A percentile compares a stretch with the other conserved stretches of the same genome.
These are phyloP conservation scores for Monosporascus sp. DNA, from an alignment of 2,329 filamentous ascomycete genomes.

Conservation along the genomic window DNA sequence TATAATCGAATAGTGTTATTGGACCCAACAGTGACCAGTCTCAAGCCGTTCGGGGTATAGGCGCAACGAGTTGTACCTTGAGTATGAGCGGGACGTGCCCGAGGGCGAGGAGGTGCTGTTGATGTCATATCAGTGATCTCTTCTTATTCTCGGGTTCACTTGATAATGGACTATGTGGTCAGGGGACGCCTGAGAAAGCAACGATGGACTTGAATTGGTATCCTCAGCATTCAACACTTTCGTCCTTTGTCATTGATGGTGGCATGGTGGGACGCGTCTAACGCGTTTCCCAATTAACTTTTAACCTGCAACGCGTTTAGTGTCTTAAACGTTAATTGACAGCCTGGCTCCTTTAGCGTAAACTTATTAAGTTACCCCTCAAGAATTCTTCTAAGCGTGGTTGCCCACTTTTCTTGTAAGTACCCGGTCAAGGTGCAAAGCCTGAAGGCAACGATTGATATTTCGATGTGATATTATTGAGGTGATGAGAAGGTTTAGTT, in stretches of 20 bases:
- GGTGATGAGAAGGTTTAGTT: conserved; percentile 5
- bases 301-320: not conserved
- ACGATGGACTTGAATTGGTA: too few relatives aligned
- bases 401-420: not conserved
- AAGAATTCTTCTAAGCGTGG: not conserved
- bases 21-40: conserved; percentile 83
- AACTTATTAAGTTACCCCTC: not conserved
- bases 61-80: conserved; percentile 80
- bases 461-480: conserved; percentile 2
- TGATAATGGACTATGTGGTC: too few relatives aligned
- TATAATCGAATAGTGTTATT: conserved; percentile 94
- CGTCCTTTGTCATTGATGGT: too few relatives aligned
- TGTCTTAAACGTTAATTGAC: not conserved
- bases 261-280: conserved; percentile 29
- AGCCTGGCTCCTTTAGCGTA: not conserved
- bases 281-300: conserved; percentile 36
- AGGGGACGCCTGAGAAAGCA: too few relatives aligned
- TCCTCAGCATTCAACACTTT: too few relatives aligned
- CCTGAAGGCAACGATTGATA: conserved; percentile 1
- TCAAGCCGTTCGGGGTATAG: conserved; percentile 84
- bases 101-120: conserved; percentile 42
- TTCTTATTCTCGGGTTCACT: not conserved
- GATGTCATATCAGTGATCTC: conserved; percentile 29
- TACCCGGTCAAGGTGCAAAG: too few relatives aligned
- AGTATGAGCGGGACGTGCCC: conserved; percentile 69